Conservation (phyloP, 2,329 filamentous ascomycete species). For the Berkeleyomyces basicola region DNA sequence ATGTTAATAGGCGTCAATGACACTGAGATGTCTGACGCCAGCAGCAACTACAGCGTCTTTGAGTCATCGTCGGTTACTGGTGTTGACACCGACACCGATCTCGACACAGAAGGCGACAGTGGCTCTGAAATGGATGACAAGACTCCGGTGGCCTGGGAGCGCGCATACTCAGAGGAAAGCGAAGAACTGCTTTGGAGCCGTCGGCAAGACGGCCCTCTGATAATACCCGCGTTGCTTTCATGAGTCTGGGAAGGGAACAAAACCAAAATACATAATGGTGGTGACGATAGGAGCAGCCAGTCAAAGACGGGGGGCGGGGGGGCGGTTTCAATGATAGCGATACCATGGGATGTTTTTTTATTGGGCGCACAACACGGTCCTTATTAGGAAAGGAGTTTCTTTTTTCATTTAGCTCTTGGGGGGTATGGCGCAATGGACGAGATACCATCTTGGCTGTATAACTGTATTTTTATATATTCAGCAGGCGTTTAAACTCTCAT, state of each 20-base stretch:
- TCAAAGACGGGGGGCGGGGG: neutral
- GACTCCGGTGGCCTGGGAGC: constrained; percentile 20
- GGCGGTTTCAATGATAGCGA: neutral
- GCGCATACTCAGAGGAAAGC: neutral
- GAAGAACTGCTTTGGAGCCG: neutral
- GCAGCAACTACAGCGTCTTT: neutral
- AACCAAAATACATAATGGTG: neutral
- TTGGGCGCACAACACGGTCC: too few species aligned
- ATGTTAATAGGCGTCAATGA: neutral
- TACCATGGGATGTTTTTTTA: neutral
- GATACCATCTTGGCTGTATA: neutral
- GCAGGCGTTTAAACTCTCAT: neutral
- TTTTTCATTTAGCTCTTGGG: neutral
- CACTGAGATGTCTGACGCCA: constrained; percentile 8
- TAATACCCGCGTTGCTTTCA: neutral
- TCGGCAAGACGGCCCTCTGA: neutral
- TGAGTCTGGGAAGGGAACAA: neutral
- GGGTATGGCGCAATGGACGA: neutral
- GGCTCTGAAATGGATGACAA: constrained; percentile 24
- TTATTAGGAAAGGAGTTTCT: neutral
- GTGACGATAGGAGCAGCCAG: neutral
- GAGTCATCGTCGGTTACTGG: constrained; percentile 13
- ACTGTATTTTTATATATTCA: neutral
- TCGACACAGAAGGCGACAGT: constrained; percentile 14
- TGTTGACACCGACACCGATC: constrained; percentile 7